Evolutionary conservation across 805 yeast species (phyloP), one percentile per base, ranked within the genome.

Genomic region (Candida methanosorbosa): DNA sequence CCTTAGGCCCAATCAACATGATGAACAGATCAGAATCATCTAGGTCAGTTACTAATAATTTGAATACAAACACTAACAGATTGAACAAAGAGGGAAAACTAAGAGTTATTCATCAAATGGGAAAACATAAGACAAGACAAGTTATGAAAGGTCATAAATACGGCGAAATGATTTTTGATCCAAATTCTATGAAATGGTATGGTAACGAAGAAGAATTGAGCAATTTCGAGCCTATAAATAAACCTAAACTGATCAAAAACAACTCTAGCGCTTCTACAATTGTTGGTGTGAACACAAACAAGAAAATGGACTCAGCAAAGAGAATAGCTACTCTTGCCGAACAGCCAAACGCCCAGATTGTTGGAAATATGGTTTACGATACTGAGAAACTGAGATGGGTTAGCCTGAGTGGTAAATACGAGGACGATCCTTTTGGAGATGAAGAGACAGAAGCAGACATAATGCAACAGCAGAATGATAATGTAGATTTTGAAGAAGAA

Each of bases 291-390:
- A 18, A 35, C 33, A 9, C 13, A 18, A 8, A 20, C 30, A n/a
- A 20, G 19, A 24, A 18, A 21, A 18, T 18, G 6, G 25, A 17
- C 6, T 23, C 26, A 15, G 12, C 29, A 20, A 21, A 26, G 8
- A 18, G 25, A 13, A 17, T 14, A 18, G 20, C 18, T 5, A 32
- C 35, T 4, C 12, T 25, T 5, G 19, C 15, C 16, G 35, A 25
- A 16, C 14, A 20, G 20, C 51, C 51, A 14, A 62, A 64, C n/a
- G 45, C 54, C n/a, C 72, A 69, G 35, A 50, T 62, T 15, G 65
- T 68, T 6, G 71, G 71, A 2, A 66, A 70, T 42, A 78, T 78
- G 85, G 59, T 66, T 19, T 78, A 73, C 49, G 83, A 78, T 48
- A 64, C 71, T 9, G 70, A 67, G 20, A 67, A 68, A 26, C 50